Conservation (phyloP, 2,329 filamentous ascomycete species). For the Diplodia scrobiculata region DNA sequence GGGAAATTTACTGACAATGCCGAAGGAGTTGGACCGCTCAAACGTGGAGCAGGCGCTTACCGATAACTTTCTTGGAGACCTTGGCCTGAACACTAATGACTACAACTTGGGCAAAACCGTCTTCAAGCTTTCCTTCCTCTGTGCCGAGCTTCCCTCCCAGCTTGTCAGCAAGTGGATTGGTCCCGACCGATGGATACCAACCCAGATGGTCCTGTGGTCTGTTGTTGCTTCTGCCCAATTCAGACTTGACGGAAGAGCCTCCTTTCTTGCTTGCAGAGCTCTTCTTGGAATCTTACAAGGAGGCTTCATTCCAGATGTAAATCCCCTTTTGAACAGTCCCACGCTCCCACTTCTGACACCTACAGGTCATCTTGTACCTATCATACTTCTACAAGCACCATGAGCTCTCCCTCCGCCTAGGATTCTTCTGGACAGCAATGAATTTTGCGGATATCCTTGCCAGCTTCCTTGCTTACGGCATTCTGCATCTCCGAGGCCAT, state of each 20-base stretch:
- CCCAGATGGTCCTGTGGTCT: slow-evolving; percentile 49
- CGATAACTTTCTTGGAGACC: slow-evolving; percentile 35
- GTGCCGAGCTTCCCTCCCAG: slow-evolving; percentile 36
- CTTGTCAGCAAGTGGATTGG: slow-evolving; percentile 36
- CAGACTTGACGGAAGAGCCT: slow-evolving; percentile 42
- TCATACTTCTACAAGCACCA: slow-evolving; percentile 47
- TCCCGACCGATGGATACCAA: slow-evolving; percentile 47
- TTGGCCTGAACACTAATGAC: slow-evolving; percentile 36
- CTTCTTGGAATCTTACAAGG: slow-evolving; percentile 55
- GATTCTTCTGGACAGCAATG: slow-evolving; percentile 48
- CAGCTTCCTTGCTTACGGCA: slow-evolving; percentile 42
- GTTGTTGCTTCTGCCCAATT: slow-evolving; percentile 48
- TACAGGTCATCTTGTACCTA: slow-evolving; percentile 37
- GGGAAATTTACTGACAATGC: slow-evolving; percentile 27
- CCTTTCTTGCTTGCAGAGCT: slow-evolving; percentile 49
- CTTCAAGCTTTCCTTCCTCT: slow-evolving; percentile 34
- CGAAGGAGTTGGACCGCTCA: slow-evolving; percentile 44
- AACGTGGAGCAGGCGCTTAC: slow-evolving; percentile 36
- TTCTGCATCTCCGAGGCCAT: slow-evolving; percentile 19
- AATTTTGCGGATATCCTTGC: slow-evolving; percentile 41
- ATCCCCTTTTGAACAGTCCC: too few relatives aligned
- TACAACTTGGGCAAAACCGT: slow-evolving; percentile 36
- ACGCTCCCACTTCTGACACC: neutral
- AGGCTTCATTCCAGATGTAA: slow-evolving; percentile 51
- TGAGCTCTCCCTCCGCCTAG: slow-evolving; percentile 47